These are phyloP conservation scores for Leptographium lundbergii DNA, from an alignment of 2,329 filamentous ascomycete species.

Conservation along the genomic window DNA sequence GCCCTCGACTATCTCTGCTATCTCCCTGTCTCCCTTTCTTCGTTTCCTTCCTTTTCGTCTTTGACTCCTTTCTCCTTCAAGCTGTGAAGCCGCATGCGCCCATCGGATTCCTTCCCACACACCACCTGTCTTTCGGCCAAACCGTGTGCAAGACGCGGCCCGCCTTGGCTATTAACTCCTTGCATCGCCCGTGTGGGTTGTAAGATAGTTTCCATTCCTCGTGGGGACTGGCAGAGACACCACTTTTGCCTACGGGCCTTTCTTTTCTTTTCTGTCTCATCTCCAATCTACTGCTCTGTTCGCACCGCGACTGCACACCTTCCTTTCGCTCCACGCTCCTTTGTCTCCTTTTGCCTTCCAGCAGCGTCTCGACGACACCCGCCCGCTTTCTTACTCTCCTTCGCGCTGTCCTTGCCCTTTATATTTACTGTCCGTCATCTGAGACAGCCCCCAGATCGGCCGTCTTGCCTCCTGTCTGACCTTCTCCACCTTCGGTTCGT, in stretches of 20 bases:
- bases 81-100: not conserved
- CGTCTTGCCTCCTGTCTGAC: not conserved
- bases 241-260: not conserved
- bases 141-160: slow-evolving; percentile 4
- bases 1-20: not conserved
- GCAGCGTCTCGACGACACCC: not conserved
- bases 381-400: not conserved
- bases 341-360: not conserved
- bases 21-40: not conserved
- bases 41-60: not conserved
- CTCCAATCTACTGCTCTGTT: not conserved
- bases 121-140: not conserved
- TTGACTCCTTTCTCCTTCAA: not conserved
- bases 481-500: not conserved
- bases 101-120: not conserved
- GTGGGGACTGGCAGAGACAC: not conserved
- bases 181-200: not conserved
- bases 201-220: not conserved
- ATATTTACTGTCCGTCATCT: not conserved
- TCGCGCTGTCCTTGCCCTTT: not conserved
- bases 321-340: not conserved
- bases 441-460: slow-evolving; percentile 5
- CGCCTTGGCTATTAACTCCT: not conserved
- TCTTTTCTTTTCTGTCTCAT: not conserved
- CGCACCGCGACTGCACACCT: not conserved